phyloP scores from a whole-genome alignment of 2,329 filamentous ascomycete genomes.

The Sordariomycetes sp. region DNA sequence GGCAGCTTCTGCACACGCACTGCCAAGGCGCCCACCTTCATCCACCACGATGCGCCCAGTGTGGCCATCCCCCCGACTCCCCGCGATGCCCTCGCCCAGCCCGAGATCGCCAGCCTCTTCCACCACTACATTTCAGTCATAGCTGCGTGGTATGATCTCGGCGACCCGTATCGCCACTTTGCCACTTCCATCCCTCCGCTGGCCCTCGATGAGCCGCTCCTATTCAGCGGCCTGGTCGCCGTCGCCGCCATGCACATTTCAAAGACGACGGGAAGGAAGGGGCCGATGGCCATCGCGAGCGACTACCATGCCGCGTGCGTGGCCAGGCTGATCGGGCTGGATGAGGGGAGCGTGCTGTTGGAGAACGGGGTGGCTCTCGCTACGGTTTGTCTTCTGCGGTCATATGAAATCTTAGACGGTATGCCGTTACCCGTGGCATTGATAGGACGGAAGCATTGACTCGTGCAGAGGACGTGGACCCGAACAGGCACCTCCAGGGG shows the following conservation, averaged over 20 bases:
- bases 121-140: not conserved
- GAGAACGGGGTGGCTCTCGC: not conserved
- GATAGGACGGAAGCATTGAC: not conserved
- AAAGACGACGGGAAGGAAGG: not conserved
- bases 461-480: not conserved
- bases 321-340: not conserved
- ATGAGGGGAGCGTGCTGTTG: not conserved
- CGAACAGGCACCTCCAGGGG: constrained; percentile 30
- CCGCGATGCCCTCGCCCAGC: not conserved
- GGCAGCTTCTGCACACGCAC: not conserved
- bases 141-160: not conserved
- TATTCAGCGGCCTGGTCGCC: not conserved
- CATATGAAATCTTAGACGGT: not conserved
- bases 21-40: not conserved
- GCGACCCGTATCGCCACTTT: not conserved
- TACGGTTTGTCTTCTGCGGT: not conserved
- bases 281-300: not conserved
- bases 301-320: not conserved
- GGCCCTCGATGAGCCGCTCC: not conserved
- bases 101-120: not conserved
- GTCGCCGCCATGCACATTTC: not conserved
- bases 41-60: not conserved
- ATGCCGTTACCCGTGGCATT: not conserved
- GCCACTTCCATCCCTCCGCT: not conserved
- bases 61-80: not conserved